These are phyloP conservation scores for Talaromyces rugulosus DNA, from an alignment of 2,329 filamentous ascomycete species.

Conservation along the genomic window DNA sequence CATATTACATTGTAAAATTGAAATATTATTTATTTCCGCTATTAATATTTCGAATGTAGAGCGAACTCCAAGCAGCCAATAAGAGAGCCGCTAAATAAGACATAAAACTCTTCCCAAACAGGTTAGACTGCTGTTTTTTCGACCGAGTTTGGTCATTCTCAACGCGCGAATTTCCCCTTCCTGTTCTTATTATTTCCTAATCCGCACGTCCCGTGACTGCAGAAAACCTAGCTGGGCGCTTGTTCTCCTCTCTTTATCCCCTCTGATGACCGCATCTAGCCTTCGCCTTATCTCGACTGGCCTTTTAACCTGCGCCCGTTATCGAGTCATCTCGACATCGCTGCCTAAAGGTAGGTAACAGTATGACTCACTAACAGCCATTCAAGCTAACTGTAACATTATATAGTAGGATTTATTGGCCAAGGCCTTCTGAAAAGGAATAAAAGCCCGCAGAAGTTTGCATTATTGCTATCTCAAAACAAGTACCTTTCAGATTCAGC, in stretches of 20 bases:
- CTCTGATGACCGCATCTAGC: background rate
- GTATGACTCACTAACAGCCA: background rate
- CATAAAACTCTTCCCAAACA: background rate
- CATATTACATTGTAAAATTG: background rate
- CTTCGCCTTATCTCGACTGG: background rate
- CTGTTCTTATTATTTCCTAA: conserved; percentile 1
- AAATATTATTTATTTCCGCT: background rate
- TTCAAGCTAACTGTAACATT: background rate
- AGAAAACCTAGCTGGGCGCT: conserved; percentile 4
- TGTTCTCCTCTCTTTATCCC: background rate
- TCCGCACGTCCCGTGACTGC: conserved; percentile 10
- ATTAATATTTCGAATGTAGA: background rate
- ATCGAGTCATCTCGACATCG: conserved; percentile 6
- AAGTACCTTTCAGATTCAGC: background rate
- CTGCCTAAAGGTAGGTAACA: conserved; percentile 4
- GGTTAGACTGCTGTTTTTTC: background rate
- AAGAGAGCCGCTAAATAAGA: background rate
- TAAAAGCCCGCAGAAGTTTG: background rate
- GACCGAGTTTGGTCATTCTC: background rate
- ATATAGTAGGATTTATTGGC: background rate
- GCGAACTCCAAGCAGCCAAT: background rate
- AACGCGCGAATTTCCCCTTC: background rate
- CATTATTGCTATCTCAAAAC: background rate
- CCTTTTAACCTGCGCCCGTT: background rate
- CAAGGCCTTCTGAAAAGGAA: background rate